phyloP scores from a whole-genome alignment of 2,329 filamentous ascomycete genomes.

The Cladosporium sp. region DNA sequence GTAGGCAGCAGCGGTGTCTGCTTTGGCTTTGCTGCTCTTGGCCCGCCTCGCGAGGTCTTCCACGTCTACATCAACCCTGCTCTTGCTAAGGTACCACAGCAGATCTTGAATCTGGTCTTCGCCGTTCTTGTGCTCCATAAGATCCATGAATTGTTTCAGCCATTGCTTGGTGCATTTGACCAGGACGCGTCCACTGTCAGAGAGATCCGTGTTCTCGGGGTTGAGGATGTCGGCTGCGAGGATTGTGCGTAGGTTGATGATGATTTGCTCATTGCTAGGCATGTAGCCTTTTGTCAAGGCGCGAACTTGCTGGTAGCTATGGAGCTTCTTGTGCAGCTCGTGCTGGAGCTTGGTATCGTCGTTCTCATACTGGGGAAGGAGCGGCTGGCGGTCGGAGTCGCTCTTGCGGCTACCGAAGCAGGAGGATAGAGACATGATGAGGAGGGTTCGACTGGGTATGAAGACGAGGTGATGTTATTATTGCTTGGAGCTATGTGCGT shows the following conservation, averaged over 20 bases:
- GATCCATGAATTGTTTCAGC: slow-evolving; percentile 77
- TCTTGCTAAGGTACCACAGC: slow-evolving; percentile 78
- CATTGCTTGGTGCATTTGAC: slow-evolving; percentile 71
- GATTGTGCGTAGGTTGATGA: slow-evolving; percentile 76
- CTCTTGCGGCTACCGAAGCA: slow-evolving; percentile 62
- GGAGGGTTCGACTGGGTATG: not conserved
- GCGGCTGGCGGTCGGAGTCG: slow-evolving; percentile 68
- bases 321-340: slow-evolving; percentile 82
- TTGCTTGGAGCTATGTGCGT: not conserved
- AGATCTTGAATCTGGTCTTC: slow-evolving; percentile 89
- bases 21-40: slow-evolving; percentile 64
- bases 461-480: slow-evolving; percentile 31
- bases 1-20: slow-evolving; percentile 74
- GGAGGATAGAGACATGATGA: slow-evolving; percentile 52
- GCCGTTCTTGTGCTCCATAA: slow-evolving; percentile 79
- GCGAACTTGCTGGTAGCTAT: slow-evolving; percentile 87
- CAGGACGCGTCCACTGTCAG: slow-evolving; percentile 73
- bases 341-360: slow-evolving; percentile 79
- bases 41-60: slow-evolving; percentile 64
- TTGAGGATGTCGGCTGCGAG: slow-evolving; percentile 78
- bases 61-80: slow-evolving; percentile 69
- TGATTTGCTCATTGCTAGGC: slow-evolving; percentile 84
- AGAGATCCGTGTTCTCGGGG: slow-evolving; percentile 72
- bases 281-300: slow-evolving; percentile 83
- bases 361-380: slow-evolving; percentile 74